phyloP scores from a whole-genome alignment of 305 asterid genomes.

The Plantago lanceolata region DNA sequence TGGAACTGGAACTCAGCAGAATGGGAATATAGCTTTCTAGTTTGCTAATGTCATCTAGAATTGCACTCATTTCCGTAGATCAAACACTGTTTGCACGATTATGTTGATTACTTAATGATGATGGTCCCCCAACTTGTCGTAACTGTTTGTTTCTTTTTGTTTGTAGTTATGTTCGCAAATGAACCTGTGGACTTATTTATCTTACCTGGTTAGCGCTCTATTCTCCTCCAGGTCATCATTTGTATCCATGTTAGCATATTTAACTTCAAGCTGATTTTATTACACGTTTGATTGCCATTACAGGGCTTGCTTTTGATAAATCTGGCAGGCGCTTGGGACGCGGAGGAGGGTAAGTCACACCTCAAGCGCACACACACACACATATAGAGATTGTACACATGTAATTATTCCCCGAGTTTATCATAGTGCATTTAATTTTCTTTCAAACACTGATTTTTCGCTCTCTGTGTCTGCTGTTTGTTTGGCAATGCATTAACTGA shows the following conservation, averaged over 20 bases:
- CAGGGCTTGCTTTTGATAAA: conserved; percentile 95
- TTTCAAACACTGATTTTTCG: not conserved
- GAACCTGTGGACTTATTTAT: conserved; percentile 86
- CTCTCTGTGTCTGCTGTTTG: conserved; percentile 7
- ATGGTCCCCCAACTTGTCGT: conserved; percentile 14
- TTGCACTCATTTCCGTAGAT: not conserved
- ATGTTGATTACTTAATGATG: not conserved
- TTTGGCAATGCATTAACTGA: conserved; percentile 22
- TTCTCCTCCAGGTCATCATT: conserved; percentile 7
- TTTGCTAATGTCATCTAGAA: not conserved
- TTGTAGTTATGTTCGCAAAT: conserved; percentile 73
- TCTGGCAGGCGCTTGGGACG: conserved; percentile 92
- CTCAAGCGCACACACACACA: no score
- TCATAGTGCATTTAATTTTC: conserved; percentile 2
- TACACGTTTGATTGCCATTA: not conserved
- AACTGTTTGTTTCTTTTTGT: conserved; percentile 13
- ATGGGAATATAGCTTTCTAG: not conserved
- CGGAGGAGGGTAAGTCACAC: conserved; percentile 66
- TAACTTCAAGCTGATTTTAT: conserved; percentile 1
- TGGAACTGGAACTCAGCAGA: not conserved
- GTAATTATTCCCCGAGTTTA: not conserved
- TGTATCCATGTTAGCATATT: no score
- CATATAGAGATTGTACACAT: no score
- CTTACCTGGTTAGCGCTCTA: conserved; percentile 65
- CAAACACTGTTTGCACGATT: not conserved